A percentile compares a stretch with the other conserved stretches of the same genome.
Conservation (phyloP, 2,329 filamentous ascomycete species). For the Chalaropsis thielavioides region DNA sequence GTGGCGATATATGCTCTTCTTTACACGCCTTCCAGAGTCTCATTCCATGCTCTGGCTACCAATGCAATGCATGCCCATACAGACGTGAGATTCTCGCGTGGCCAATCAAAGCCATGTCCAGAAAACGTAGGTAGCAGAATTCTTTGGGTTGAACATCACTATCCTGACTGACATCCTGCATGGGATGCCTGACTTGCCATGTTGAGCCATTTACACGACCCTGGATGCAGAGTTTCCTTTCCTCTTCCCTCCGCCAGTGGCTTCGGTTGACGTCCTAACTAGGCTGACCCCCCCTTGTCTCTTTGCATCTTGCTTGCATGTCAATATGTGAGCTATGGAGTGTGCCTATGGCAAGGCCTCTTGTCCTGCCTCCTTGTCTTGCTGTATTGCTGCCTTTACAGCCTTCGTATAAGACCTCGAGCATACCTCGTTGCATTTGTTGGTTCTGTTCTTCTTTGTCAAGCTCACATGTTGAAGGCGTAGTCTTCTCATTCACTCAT, state of each 20-base stretch:
- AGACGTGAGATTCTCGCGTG: not conserved
- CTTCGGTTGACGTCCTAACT: not conserved
- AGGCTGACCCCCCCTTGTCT: not conserved
- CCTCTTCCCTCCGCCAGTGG: not conserved
- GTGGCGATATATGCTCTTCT: not conserved
- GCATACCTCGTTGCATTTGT: not conserved
- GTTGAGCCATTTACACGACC: conserved; percentile 4
- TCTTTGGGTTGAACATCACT: not conserved
- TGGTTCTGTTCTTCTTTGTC: not conserved
- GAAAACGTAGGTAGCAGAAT: not conserved
- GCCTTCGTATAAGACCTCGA: not conserved
- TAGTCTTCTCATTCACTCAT: not conserved
- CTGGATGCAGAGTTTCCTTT: not conserved
- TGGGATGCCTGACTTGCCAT: not conserved
- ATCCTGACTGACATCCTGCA: not conserved
- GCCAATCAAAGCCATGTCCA: not conserved
- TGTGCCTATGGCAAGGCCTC: not conserved
- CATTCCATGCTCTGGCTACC: not conserved
- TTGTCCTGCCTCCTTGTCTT: not conserved
- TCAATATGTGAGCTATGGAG: not conserved
- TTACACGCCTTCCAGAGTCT: not conserved
- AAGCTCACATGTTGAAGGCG: not conserved
- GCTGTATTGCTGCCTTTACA: not conserved
- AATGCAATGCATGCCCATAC: not conserved
- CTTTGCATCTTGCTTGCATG: not conserved